Evolutionary conservation across 1,284 basidiomycete species (phyloP), one percentile per base, ranked within the genome.

Genomic region (Meira nashicola): DNA sequence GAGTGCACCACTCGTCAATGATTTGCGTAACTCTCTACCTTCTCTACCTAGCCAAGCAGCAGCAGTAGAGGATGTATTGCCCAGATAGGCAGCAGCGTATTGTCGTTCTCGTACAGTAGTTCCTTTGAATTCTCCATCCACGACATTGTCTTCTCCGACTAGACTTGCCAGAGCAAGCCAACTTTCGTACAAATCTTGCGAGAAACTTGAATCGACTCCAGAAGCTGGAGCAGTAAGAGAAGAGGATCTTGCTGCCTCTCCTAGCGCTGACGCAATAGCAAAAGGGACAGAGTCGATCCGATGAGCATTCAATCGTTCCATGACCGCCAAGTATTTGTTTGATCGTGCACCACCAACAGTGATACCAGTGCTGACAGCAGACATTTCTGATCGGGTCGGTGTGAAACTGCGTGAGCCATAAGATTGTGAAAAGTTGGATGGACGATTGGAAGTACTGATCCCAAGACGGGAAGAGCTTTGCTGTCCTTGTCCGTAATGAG

Each of bases 1-100:
- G 23, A 86, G 80, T 0, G 88, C 85, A 28, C 90, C 90, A 49
- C 81, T 82, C 15, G 88, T 84, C 58, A 92, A 89, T 65, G 87
- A 64, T 44, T 70, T 69, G 39, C 80, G 69, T 38, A 82, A 58
- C 28, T 65, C 52, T 70, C 68, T 12, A 72, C 80, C 60, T 76
- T 59, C 52, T 15, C 25, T 6, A 28, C 28, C 51, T 17, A 44
- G 43, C 28, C 12, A 14, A 17, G 66, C 59, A 49, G 57, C 54
- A 48, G 68, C 70, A 6, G 65, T 46, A 33, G 38, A n/a, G 38
- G 60, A 62, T 5, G 12, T 17, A 25, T 64, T 39, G 23, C 69
- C 63, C 39, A 81, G 67, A 70, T 83, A 83, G 7, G 80, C 80
- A n/a, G 71, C 50, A 1, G 81, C 81, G 61, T 81, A 83, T 66